phyloP scores from a whole-genome alignment of 345 rosid genomes.

The Firmiana major region DNA sequence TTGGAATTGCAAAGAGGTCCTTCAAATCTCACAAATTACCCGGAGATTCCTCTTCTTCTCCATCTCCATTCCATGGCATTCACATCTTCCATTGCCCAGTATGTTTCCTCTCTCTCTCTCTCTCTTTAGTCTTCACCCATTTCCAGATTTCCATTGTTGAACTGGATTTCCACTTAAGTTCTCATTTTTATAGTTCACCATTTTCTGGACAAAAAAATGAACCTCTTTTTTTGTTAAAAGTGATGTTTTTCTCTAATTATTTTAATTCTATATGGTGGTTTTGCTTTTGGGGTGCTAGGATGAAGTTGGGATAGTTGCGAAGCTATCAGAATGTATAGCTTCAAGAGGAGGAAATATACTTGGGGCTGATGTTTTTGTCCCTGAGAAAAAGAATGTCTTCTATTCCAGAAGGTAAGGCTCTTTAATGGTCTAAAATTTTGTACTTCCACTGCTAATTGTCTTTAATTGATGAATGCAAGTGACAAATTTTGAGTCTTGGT shows the following conservation, averaged over 20 bases:
- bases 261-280: slow-evolving; percentile 1
- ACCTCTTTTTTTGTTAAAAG: not conserved
- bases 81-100: slow-evolving; percentile 96
- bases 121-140: not conserved
- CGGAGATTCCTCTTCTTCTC: slow-evolving; percentile 42
- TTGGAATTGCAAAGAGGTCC: slow-evolving; percentile 48
- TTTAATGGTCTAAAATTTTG: not conserved
- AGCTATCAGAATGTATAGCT: slow-evolving; percentile 87
- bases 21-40: slow-evolving; percentile 38
- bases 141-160: not conserved
- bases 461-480: not conserved
- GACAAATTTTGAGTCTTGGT: not conserved
- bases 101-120: slow-evolving; percentile 12
- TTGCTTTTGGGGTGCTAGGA: slow-evolving; percentile 37
- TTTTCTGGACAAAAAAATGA: not conserved
- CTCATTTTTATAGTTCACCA: not conserved
- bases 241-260: not conserved
- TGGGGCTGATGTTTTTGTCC: slow-evolving; percentile 85
- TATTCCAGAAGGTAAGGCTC: slow-evolving; percentile 77
- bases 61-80: slow-evolving; percentile 64
- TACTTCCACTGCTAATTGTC: not conserved
- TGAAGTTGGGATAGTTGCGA: slow-evolving; percentile 84
- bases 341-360: slow-evolving; percentile 92
- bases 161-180: not conserved
- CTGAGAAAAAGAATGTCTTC: slow-evolving; percentile 67